A percentile compares a stretch with the other conserved stretches of the same genome.
phyloP scores from a whole-genome alignment of 2,329 filamentous ascomycete genomes.

The Trichoderma breve region DNA sequence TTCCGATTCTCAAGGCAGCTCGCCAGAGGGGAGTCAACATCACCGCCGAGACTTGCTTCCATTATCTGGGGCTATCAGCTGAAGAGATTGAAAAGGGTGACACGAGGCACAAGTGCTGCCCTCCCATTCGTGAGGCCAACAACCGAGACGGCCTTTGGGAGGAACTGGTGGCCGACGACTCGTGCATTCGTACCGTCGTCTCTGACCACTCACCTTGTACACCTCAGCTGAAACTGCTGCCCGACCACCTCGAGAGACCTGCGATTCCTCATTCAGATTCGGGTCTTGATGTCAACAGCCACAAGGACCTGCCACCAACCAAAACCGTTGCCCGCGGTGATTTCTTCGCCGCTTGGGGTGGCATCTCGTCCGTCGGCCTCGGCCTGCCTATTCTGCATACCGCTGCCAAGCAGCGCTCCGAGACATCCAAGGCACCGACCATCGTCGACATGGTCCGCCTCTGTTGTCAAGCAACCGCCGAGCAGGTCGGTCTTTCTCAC shows the following conservation, averaged over 20 bases:
- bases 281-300: constrained; percentile 48
- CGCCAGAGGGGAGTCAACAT: constrained; percentile 74
- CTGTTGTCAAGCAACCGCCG: constrained; percentile 82
- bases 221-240: constrained; percentile 86
- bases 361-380: constrained; percentile 89
- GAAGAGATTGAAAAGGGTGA: constrained; percentile 82
- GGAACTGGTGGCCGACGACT: constrained; percentile 68
- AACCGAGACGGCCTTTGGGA: constrained; percentile 88
- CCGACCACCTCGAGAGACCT: constrained; percentile 54
- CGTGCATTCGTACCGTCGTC: constrained; percentile 87
- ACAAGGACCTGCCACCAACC: constrained; percentile 30
- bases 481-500: constrained; percentile 79
- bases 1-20: constrained; percentile 75
- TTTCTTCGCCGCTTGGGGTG: constrained; percentile 96
- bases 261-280: constrained; percentile 51
- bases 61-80: constrained; percentile 82
- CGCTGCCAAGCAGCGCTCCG: constrained; percentile 61
- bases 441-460: constrained; percentile 79
- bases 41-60: constrained; percentile 93
- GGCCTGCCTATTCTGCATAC: constrained; percentile 90
- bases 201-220: constrained; percentile 97
- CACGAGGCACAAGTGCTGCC: constrained; percentile 92
- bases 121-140: constrained; percentile 75
- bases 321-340: constrained; percentile 60
- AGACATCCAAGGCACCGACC: constrained; percentile 44